Conservation (phyloP, 371 early-diverging fungal genomes). For the Nematocida sp. region DNA sequence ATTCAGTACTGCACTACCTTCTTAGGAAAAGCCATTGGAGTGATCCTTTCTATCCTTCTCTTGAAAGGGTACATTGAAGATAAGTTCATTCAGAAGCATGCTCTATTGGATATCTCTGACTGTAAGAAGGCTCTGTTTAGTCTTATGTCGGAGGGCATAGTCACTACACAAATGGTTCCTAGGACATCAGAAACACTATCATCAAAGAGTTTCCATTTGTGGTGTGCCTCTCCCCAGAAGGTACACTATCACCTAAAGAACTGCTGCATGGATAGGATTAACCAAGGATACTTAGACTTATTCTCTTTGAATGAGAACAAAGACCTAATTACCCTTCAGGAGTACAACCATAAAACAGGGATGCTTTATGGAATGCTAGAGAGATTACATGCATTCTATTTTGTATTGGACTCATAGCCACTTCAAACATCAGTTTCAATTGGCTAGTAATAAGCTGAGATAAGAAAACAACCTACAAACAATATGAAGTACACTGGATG, state of each 20-base stretch:
- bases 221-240: background rate
- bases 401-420: constrained; percentile 14
- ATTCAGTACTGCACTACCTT: constrained; percentile 21
- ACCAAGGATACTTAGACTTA: constrained; percentile 3
- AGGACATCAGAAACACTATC: constrained; percentile 34
- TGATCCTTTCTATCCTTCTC: constrained; percentile 24
- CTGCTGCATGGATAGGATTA: background rate
- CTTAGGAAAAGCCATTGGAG: background rate
- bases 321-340: background rate
- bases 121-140: constrained; percentile 34
- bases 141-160: constrained; percentile 18
- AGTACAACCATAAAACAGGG: constrained; percentile 28
- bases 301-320: background rate
- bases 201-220: constrained; percentile 44
- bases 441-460: too few relatives aligned
- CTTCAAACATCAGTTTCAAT: constrained; percentile 14
- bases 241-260: background rate
- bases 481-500: background rate
- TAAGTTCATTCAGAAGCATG: constrained; percentile 41
- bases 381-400: constrained; percentile 23
- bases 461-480: too few relatives aligned
- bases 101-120: constrained; percentile 10
- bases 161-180: constrained; percentile 33
- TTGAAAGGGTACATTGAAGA: constrained; percentile 30
- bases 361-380: background rate